Percentiles rank a stretch among this genome's conserved stretches.
Evolutionary conservation across 2,329 filamentous ascomycete genomes (phyloP).

Genomic region (Hypoxylon sp.): DNA sequence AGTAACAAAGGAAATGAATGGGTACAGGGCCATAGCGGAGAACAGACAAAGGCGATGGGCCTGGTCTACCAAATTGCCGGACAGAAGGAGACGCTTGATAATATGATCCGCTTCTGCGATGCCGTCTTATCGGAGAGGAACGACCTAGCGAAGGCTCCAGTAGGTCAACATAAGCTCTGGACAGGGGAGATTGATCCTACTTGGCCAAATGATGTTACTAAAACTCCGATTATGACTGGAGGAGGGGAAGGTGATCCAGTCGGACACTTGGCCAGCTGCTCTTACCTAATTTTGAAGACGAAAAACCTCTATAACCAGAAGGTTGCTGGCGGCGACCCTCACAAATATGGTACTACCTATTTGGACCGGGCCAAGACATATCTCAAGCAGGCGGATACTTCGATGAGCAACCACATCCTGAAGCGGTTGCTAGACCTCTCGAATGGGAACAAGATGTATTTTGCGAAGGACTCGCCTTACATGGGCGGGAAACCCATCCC

Average conservation of each 20-base stretch:
- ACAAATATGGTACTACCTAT: constrained; percentile 40
- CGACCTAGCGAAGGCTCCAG: constrained; percentile 39
- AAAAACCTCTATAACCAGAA: constrained; percentile 36
- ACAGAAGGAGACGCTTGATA: constrained; percentile 40
- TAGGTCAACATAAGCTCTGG: constrained; percentile 43
- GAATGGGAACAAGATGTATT: constrained; percentile 44
- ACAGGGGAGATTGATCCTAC: constrained; percentile 39
- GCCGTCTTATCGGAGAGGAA: constrained; percentile 45
- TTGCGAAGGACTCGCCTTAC: constrained; percentile 43
- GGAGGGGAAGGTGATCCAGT: constrained; percentile 43
- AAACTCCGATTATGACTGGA: constrained; percentile 35
- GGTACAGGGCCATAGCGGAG: constrained; percentile 43
- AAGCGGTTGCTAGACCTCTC: constrained; percentile 37
- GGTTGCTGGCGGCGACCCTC: constrained; percentile 36
- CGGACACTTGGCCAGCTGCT: constrained; percentile 41
- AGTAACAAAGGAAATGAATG: constrained; percentile 40
- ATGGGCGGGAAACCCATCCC: constrained; percentile 42
- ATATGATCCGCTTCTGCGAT: constrained; percentile 46
- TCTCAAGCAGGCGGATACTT: constrained; percentile 36
- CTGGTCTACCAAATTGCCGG: constrained; percentile 42
- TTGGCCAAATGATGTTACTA: constrained; percentile 39
- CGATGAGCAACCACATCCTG: constrained; percentile 41
- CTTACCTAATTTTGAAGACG: constrained; percentile 41
- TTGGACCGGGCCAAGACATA: constrained; percentile 40
- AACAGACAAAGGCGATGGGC: constrained; percentile 44